Evolutionary conservation across 2,329 filamentous ascomycete genomes (phyloP).

Genomic region (Madurella fahalii): DNA sequence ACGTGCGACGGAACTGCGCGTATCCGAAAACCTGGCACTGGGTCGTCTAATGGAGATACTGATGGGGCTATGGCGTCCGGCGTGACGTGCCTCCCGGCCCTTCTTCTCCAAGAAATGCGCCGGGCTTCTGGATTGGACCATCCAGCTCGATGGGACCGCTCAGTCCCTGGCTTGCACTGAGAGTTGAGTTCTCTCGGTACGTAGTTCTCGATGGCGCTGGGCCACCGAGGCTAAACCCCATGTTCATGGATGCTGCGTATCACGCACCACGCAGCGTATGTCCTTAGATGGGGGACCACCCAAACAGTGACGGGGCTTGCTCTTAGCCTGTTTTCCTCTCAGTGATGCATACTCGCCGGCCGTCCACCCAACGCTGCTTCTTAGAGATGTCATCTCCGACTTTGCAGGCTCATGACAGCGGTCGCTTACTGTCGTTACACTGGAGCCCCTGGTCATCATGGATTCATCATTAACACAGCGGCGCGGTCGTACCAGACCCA

Average conservation of each 20-base stretch:
- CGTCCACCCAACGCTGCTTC: not conserved
- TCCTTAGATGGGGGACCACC: not conserved
- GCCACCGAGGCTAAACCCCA: too few relatives aligned
- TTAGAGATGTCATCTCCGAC: not conserved
- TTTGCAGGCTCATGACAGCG: not conserved
- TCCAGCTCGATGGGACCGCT: not conserved
- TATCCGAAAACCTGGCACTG: not conserved
- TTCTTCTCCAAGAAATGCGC: not conserved
- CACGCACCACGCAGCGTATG: too few relatives aligned
- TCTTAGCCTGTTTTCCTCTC: too few relatives aligned
- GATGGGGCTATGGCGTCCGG: conserved; percentile 9
- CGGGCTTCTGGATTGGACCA: not conserved
- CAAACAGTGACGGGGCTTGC: too few relatives aligned
- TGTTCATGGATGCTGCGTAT: too few relatives aligned
- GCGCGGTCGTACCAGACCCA: conserved; percentile 1
- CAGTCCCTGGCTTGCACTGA: conserved; percentile 4
- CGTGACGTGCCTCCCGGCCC: conserved; percentile 6
- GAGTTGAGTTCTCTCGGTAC: not conserved
- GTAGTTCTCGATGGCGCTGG: not conserved
- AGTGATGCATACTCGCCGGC: too few relatives aligned
- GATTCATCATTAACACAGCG: conserved; percentile 3
- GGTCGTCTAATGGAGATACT: not conserved
- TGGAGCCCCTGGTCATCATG: not conserved
- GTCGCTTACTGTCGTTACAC: conserved; percentile 8
- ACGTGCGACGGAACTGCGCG: conserved; percentile 2